Conservation (phyloP, 805 yeast genomes). For the Metschnikowia borealis region DNA sequence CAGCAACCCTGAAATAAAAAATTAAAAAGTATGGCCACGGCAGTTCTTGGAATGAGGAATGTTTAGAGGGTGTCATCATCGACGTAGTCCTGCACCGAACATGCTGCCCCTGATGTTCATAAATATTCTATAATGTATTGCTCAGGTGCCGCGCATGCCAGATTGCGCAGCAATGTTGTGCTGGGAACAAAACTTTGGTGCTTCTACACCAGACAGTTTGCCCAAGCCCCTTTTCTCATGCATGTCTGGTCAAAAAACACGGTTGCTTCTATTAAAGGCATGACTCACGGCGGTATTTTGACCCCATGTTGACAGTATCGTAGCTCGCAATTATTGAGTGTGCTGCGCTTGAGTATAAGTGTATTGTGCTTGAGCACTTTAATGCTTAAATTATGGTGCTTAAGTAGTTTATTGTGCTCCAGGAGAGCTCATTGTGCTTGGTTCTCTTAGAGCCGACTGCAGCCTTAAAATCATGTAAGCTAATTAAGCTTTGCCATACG, state of each 20-base stretch:
- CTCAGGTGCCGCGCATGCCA: conserved; percentile 1
- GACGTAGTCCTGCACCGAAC: background rate
- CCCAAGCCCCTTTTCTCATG: background rate
- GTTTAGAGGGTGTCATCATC: background rate
- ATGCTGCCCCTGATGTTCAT: background rate
- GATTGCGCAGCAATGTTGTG: background rate
- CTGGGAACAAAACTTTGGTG: background rate
- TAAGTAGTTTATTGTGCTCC: too few species aligned
- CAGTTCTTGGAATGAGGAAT: too few species aligned
- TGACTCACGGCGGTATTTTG: background rate
- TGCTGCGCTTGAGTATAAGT: too few species aligned
- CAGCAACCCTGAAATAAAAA: too few species aligned
- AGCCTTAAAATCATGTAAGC: background rate
- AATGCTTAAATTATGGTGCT: too few species aligned
- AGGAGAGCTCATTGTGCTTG: too few species aligned
- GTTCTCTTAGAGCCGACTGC: too few species aligned
- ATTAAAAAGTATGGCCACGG: too few species aligned
- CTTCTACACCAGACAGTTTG: background rate
- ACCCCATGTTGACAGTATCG: too few species aligned
- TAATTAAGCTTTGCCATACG: too few species aligned
- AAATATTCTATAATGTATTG: background rate
- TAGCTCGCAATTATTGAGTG: too few species aligned
- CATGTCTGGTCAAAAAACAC: background rate
- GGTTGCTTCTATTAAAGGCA: background rate
- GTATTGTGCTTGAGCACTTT: too few species aligned